Percentiles rank a stretch among this genome's conserved stretches.
These are phyloP conservation scores for Pelargonium cotyledonis DNA, from an alignment of 441 rosid genomes.

Conservation along the genomic window DNA sequence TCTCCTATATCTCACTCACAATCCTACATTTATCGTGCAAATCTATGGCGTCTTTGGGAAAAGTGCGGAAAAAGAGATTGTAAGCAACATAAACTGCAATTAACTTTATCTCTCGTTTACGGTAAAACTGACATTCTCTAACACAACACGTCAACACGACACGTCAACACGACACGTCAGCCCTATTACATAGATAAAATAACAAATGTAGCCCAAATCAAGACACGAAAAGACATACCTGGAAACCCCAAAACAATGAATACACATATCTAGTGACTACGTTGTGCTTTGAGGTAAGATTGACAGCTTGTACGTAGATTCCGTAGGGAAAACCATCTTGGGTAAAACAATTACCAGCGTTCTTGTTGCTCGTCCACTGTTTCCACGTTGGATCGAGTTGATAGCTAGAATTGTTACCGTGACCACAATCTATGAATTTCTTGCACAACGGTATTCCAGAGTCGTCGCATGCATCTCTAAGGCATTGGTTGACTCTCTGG, in stretches of 20 bases:
- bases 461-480: conserved; percentile 48
- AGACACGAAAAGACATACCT: conserved; percentile 36
- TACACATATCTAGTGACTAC: conserved; percentile 54
- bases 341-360: conserved; percentile 48
- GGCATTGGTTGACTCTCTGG: conserved; percentile 87
- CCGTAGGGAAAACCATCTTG: conserved; percentile 47
- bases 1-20: too few relatives aligned
- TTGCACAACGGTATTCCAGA: conserved; percentile 15
- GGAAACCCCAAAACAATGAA: conserved; percentile 94
- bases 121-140: too few relatives aligned
- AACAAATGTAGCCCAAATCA: background rate
- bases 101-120: too few relatives aligned
- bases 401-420: conserved; percentile 15
- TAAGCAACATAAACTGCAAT: too few relatives aligned
- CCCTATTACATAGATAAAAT: too few relatives aligned
- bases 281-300: conserved; percentile 39
- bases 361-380: conserved; percentile 34
- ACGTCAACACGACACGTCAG: too few relatives aligned
- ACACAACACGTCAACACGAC: background rate
- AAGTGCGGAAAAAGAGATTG: too few relatives aligned
- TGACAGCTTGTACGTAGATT: conserved; percentile 46
- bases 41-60: too few relatives aligned
- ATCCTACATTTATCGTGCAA: too few relatives aligned
- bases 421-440: conserved; percentile 54
- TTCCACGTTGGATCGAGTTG: background rate